A percentile compares a stretch with the other conserved stretches of the same genome.
phyloP scores from a whole-genome alignment of 768 basidiomycete species.

The Mycena vulgaris region DNA sequence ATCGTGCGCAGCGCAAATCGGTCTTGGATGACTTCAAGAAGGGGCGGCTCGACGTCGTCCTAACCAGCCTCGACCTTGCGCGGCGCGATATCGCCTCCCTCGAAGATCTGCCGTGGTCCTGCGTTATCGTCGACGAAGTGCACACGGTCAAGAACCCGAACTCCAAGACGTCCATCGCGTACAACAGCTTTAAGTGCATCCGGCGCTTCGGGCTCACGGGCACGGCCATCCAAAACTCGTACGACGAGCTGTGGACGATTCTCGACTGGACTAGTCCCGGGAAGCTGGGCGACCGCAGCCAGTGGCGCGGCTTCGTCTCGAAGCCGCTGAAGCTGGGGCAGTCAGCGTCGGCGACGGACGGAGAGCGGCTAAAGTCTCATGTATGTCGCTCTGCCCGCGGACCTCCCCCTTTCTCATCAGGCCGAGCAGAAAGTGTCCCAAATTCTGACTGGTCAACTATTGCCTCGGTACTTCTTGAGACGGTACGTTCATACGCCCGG shows the following conservation, averaged over 20 bases:
- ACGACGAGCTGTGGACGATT: conserved; percentile 93
- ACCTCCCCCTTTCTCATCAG: conserved; percentile 1
- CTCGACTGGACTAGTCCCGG: conserved; percentile 94
- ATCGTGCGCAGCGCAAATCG: conserved; percentile 64
- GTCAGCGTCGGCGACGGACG: conserved; percentile 73
- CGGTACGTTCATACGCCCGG: background rate
- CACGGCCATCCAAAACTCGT: conserved; percentile 86
- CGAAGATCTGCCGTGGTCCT: conserved; percentile 78
- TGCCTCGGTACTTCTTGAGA: conserved; percentile 71
- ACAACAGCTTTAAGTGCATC: conserved; percentile 76
- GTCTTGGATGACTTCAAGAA: conserved; percentile 81
- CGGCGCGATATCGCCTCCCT: conserved; percentile 79
- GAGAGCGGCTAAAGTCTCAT: conserved; percentile 69
- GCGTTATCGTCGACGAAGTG: conserved; percentile 89
- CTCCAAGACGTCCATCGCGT: conserved; percentile 77
- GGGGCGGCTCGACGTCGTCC: conserved; percentile 89
- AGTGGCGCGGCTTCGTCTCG: conserved; percentile 85
- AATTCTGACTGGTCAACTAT: conserved; percentile 73
- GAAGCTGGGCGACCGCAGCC: conserved; percentile 74
- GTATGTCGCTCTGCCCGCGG: conserved; percentile 48
- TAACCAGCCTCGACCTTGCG: conserved; percentile 87
- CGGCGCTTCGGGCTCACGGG: conserved; percentile 91
- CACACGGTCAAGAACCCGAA: conserved; percentile 89
- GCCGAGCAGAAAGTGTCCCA: conserved; percentile 69
- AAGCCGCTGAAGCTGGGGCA: conserved; percentile 80